Percentiles rank a stretch among this genome's conserved stretches.
Evolutionary conservation across 2,329 filamentous ascomycete species (phyloP).

Genomic region (Alternaria metachromatica): DNA sequence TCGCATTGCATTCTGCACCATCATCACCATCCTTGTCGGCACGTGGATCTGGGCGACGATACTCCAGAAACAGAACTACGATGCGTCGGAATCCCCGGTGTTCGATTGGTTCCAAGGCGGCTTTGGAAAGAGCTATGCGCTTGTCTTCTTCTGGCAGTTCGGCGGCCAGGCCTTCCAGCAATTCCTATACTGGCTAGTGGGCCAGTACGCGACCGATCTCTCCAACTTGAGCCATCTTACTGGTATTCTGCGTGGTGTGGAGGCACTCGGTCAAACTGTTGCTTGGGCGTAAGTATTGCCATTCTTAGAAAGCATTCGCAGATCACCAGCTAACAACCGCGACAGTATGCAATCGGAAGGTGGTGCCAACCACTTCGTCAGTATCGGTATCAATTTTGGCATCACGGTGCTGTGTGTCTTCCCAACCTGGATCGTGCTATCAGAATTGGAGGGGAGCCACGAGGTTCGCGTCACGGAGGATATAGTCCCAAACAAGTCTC

Average conservation of each 20-base stretch:
- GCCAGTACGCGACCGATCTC: slow-evolving; percentile 45
- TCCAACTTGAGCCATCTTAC: slow-evolving; percentile 42
- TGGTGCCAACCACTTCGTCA: slow-evolving; percentile 46
- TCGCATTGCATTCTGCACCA: slow-evolving; percentile 35
- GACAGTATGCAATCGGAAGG: slow-evolving; percentile 45
- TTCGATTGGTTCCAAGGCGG: slow-evolving; percentile 46
- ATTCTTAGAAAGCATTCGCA: background rate
- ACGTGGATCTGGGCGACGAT: slow-evolving; percentile 47
- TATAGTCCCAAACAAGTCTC: background rate
- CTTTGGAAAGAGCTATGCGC: slow-evolving; percentile 43
- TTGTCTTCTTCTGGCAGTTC: slow-evolving; percentile 48
- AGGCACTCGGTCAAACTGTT: slow-evolving; percentile 45
- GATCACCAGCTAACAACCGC: slow-evolving; percentile 10
- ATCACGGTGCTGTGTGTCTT: slow-evolving; percentile 39
- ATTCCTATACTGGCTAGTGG: slow-evolving; percentile 46
- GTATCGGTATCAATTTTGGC: slow-evolving; percentile 47
- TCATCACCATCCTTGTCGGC: slow-evolving; percentile 40
- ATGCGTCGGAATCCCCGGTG: slow-evolving; percentile 30
- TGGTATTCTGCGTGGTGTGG: slow-evolving; percentile 45
- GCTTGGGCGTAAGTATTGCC: slow-evolving; percentile 42
- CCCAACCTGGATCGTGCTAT: slow-evolving; percentile 44
- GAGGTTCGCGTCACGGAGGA: slow-evolving; percentile 35
- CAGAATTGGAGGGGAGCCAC: slow-evolving; percentile 40
- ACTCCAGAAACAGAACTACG: slow-evolving; percentile 43
- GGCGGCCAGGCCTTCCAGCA: slow-evolving; percentile 48